phyloP scores from a whole-genome alignment of 345 rosid genomes.

The Eucalyptus melliodora region DNA sequence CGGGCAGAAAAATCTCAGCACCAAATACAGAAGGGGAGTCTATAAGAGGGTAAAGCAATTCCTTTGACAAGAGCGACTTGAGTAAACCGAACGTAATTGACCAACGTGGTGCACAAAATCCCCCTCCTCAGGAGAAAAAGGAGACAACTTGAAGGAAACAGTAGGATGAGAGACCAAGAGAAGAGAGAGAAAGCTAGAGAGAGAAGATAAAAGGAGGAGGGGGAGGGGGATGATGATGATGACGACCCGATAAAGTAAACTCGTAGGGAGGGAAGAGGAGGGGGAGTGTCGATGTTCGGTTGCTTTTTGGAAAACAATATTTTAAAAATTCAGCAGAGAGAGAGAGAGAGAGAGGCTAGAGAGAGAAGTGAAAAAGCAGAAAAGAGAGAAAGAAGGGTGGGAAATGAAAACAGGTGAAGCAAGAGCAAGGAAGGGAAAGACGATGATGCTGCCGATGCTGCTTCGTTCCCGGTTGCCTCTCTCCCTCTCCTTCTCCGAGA shows the following conservation, averaged over 20 bases:
- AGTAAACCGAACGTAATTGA: not conserved
- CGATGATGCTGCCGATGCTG: not conserved
- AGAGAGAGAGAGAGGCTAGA: not conserved
- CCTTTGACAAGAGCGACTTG: not conserved
- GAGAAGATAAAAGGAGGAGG: not conserved
- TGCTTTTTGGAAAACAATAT: not conserved
- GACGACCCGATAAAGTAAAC: not conserved
- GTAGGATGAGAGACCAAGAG: not conserved
- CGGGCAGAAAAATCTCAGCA: not conserved
- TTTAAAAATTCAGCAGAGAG: not conserved
- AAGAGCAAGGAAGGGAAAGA: not conserved
- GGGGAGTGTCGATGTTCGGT: not conserved
- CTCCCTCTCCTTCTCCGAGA: conserved; percentile 18
- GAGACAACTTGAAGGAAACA: not conserved
- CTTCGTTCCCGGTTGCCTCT: not conserved
- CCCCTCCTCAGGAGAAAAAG: not conserved
- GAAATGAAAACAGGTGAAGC: not conserved
- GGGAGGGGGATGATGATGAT: not conserved
- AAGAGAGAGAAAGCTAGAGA: not conserved
- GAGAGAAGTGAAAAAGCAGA: not conserved
- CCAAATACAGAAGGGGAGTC: not conserved
- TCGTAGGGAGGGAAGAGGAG: not conserved
- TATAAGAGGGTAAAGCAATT: not conserved
- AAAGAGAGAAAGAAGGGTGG: not conserved
- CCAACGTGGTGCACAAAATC: not conserved